Evolutionary conservation across 2,329 filamentous ascomycete genomes (phyloP).

Genomic region (Penicillium sclerotiorum): DNA sequence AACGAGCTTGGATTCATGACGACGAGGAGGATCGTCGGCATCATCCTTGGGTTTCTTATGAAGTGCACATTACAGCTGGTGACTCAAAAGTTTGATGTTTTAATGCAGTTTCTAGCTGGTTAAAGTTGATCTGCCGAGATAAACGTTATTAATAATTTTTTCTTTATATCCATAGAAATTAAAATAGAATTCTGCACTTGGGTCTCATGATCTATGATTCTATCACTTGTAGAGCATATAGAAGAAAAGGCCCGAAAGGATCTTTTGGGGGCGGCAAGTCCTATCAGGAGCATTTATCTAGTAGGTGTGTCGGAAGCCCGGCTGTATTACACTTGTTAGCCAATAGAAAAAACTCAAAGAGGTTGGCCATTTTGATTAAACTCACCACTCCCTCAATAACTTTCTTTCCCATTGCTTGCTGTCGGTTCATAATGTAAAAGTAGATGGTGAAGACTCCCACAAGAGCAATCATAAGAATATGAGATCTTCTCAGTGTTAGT

Average conservation of each 20-base stretch:
- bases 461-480: conserved; percentile 60
- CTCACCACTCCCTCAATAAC: conserved; percentile 53
- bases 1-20: conserved; percentile 9
- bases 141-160: no score
- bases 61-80: not conserved
- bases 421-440: conserved; percentile 57
- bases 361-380: not conserved
- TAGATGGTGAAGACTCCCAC: conserved; percentile 56
- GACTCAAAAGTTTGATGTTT: conserved; percentile 5
- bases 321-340: conserved; percentile 17
- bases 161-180: no score
- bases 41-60: conserved; percentile 4
- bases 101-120: conserved; percentile 1
- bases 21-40: not conserved
- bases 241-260: no score
- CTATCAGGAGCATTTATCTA: no score
- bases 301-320: conserved; percentile 39
- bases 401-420: conserved; percentile 50
- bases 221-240: no score
- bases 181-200: no score
- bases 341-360: not conserved
- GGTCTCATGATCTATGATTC: no score
- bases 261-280: not conserved
- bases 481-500: conserved; percentile 51
- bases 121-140: no score